Base-by-base conservation (phyloP, 371 early-diverging fungal genomes). In the Globomyces sp. region DNA sequence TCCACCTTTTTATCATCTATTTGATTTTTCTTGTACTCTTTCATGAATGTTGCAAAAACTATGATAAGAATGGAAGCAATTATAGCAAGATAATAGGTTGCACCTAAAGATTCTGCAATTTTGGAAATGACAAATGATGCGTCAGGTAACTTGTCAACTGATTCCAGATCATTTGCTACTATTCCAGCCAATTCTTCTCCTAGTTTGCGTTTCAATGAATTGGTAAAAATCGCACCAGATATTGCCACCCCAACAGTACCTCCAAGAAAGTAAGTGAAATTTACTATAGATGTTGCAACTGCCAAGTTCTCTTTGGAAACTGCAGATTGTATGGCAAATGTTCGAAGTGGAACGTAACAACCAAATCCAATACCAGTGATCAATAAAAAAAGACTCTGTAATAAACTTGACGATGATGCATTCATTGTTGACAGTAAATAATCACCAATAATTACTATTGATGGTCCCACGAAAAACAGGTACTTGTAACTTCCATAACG, bases 181-280 rank as follows among this genome's bases (percentile, higher is more conserved):
- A 68, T 57, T 5, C 45, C 58, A 11, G 60, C 60, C 4, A 60
- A 24, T 47, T 34, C 49, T 46, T 46, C 60, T 3, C 48, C 43
- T 5, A 60, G 60, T 37, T 60, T 46, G 36, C 44, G 43, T 46
- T 46, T 34, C 9, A 80, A 59, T 9, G 59, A 51, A 67, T 81
- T 85, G 75, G 79, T 83, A 74, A 84, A 84, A 48, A 85, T 68
- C 0, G 85, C 77, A 2, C 81, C 85, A 41, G 77, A 65, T 11
- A 87, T 73, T 53, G 88, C 88, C 49, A 91, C 76, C 2, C 89
- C 89, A 45, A 89, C 67, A 4, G 41, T 41, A 51, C 89, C 86
- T 50, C 92, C 90, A 52, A 90, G 77, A 1, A 86, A 80, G 42
- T 87, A 84, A 68, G 74, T 77, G 68, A 87, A 86, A 63, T 80